Conservation (phyloP, 2,329 filamentous ascomycete genomes). For the Alternaria consortialis region DNA sequence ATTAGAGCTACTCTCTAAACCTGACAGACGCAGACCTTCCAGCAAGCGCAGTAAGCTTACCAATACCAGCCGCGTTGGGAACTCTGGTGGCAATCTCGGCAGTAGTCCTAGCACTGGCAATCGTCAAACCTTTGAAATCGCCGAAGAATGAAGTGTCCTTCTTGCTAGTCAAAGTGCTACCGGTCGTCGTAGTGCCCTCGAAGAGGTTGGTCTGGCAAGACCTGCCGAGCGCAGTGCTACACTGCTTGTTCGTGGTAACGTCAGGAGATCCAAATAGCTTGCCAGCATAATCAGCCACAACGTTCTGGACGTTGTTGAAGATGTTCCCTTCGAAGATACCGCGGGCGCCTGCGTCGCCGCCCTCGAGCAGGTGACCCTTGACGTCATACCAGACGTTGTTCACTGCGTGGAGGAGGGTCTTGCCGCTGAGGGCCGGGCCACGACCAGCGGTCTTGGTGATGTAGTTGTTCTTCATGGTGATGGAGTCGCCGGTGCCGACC, state of each 20-base stretch:
- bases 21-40: not conserved
- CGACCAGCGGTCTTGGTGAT: not conserved
- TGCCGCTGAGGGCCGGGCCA: not conserved
- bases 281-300: not conserved
- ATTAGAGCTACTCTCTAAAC: not conserved
- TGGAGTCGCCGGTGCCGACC: constrained; percentile 1
- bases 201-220: not conserved
- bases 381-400: not conserved
- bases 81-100: not conserved
- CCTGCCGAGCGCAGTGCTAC: not conserved
- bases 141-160: not conserved
- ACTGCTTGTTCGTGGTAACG: not conserved
- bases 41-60: not conserved
- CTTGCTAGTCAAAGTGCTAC: not conserved
- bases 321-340: not conserved
- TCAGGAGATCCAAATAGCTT: not conserved
- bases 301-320: not conserved
- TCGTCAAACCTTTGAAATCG: not conserved
- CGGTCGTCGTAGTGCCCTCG: not conserved
- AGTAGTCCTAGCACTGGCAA: not conserved
- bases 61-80: not conserved
- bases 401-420: not conserved
- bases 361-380: not conserved
- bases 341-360: not conserved
- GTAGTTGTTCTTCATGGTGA: not conserved